Evolutionary conservation across 208 protist genomes (phyloP).

Genomic region (Leishmania braziliensis): DNA sequence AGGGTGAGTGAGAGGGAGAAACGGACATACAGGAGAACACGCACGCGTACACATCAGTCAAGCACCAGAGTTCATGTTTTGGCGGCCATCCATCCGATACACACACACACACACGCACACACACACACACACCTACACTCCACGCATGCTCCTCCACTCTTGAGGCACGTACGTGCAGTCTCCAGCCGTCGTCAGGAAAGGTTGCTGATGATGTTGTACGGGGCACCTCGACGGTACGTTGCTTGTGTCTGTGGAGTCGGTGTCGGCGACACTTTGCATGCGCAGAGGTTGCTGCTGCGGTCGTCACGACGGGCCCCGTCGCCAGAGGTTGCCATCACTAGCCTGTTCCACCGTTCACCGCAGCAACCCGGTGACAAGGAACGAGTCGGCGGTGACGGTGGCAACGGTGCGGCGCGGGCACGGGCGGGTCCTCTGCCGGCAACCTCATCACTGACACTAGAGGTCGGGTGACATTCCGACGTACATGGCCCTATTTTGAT

Average conservation of each 20-base stretch:
- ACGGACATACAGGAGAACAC: background rate
- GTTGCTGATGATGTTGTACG: slow-evolving; percentile 31
- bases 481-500: background rate
- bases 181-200: slow-evolving; percentile 3
- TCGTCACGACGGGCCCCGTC: background rate
- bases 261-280: background rate
- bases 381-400: background rate
- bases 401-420: background rate
- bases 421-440: background rate
- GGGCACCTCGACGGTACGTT: slow-evolving; percentile 16
- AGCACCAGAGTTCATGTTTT: background rate
- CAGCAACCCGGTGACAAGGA: background rate
- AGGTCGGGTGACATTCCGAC: slow-evolving; percentile 10
- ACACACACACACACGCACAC: background rate
- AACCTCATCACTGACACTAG: background rate
- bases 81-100: background rate
- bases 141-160: background rate
- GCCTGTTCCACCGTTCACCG: slow-evolving; percentile 1
- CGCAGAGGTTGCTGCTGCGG: background rate
- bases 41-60: background rate
- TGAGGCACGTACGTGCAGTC: background rate
- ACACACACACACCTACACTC: background rate
- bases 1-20: background rate
- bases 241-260: background rate
- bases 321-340: background rate